phyloP scores from a whole-genome alignment of 1,139 yeast genomes.

The Suhomyces ambrosiae region DNA sequence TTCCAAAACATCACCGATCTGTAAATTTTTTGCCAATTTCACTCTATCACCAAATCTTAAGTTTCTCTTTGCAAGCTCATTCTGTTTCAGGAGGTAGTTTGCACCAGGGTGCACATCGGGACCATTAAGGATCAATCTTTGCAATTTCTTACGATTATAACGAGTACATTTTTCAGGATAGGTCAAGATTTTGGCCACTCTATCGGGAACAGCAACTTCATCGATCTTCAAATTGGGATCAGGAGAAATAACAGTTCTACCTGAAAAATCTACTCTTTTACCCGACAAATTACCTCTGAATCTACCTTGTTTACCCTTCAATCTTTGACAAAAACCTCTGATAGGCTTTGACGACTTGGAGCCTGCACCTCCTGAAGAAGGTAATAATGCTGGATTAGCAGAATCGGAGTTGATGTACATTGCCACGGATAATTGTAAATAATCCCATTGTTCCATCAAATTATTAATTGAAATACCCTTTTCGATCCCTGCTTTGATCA shows the following conservation, averaged over 20 bases:
- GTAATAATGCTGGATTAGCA: conserved; percentile 76
- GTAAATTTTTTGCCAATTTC: conserved; percentile 73
- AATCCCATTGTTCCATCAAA: conserved; percentile 99
- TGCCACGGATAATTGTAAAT: conserved; percentile 90
- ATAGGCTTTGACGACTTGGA: conserved; percentile 74
- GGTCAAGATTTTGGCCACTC: conserved; percentile 93
- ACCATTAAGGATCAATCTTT: conserved; percentile 74
- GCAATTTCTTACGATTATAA: conserved; percentile 79
- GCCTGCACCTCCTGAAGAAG: conserved; percentile 60
- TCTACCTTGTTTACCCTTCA: conserved; percentile 98
- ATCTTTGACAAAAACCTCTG: conserved; percentile 93
- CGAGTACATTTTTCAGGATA: conserved; percentile 94
- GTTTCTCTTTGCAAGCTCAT: conserved; percentile 85
- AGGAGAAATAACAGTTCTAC: conserved; percentile 97
- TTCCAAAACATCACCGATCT: conserved; percentile 93
- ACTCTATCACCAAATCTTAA: conserved; percentile 84
- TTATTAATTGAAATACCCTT: conserved; percentile 91
- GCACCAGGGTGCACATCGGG: conserved; percentile 96
- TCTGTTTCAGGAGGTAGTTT: conserved; percentile 79
- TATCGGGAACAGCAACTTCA: conserved; percentile 97
- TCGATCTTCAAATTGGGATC: conserved; percentile 95
- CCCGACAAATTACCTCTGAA: conserved; percentile 98
- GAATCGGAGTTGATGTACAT: conserved; percentile 97
- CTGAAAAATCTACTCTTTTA: conserved; percentile 97
- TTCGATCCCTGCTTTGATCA: conserved; percentile 91